Base-by-base conservation (phyloP, 192 early-diverging fungal species). In the Pecoramyces ruminantium region DNA sequence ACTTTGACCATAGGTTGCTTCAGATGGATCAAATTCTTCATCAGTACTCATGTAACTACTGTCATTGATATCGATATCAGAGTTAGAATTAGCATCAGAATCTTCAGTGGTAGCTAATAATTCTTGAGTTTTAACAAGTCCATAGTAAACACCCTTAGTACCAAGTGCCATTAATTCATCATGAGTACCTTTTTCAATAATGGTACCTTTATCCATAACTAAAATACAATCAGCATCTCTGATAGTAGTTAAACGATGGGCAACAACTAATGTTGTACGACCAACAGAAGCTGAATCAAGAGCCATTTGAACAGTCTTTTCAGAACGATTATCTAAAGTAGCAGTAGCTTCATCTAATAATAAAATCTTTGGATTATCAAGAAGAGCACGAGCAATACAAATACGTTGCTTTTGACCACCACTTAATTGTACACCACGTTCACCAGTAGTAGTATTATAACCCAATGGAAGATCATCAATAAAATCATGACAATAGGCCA, bases 401-500 rank as follows among this genome's bases (percentile, higher is more conserved):
- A 82, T 81, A 29, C 82, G 79, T 58, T 82, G 81, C 79, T 81
- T 81, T 38, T 82, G 80, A 15, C 82, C 82, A 25, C 82, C 82
- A 81, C 82, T 82, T 29, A 82, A 29, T 28, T 29, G 28, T 13
- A 27, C 80, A 29, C 82, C 82, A 30, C 79, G 85, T 83, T 95
- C 94, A 84, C 97, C 97, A 40, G 97, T 93, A 27, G 85, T 82
- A 17, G 95, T 97, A 78, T 95, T 90, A 83, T 95, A 95, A 28
- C 90, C 90, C 29, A 94, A 83, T 13, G 96, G 96, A 27, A 97
- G 85, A 81, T 92, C 90, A 85, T 84, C 83, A 80, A 98, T 95
- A 84, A 98, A 98, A 30, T 93, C 90, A 83, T 96, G 91, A n/a
- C 51, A 67, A 11, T 27, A n/a, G 4, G 51, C 51, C n/a, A 25